Conservation (phyloP, 2,329 filamentous ascomycete genomes). For the Taxawa tesnikishii region DNA sequence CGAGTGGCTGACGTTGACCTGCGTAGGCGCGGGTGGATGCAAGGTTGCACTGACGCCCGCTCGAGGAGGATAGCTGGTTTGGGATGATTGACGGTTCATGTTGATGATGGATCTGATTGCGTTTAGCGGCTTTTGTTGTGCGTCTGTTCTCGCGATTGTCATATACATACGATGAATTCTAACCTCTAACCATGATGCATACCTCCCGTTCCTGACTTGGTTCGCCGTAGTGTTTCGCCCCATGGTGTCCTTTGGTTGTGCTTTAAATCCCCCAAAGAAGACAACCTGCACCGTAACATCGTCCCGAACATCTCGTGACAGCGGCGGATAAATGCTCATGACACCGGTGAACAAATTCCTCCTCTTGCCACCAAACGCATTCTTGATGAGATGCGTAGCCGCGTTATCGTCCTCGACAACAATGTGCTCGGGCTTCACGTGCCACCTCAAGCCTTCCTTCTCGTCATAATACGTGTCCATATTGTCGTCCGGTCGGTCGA, state of each 20-base stretch:
- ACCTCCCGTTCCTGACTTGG: too few relatives aligned
- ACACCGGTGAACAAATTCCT: slow-evolving; percentile 26
- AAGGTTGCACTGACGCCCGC: background rate
- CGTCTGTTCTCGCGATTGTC: too few relatives aligned
- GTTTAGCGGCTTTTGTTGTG: too few relatives aligned
- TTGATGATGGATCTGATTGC: too few relatives aligned
- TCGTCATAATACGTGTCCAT: slow-evolving; percentile 22
- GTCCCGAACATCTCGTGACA: slow-evolving; percentile 30
- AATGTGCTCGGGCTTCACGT: slow-evolving; percentile 30
- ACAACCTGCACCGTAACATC: slow-evolving; percentile 42
- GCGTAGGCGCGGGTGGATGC: background rate
- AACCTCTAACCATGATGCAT: too few relatives aligned
- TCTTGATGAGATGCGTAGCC: slow-evolving; percentile 39
- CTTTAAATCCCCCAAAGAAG: too few relatives aligned
- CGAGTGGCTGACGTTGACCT: background rate
- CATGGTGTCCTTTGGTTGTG: too few relatives aligned
- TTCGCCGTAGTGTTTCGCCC: too few relatives aligned
- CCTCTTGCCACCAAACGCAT: slow-evolving; percentile 39
- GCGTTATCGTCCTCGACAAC: slow-evolving; percentile 40
- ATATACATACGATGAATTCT: too few relatives aligned
- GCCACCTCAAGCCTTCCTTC: slow-evolving; percentile 25
- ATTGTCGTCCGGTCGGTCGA: slow-evolving; percentile 11
- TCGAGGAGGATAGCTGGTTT: too few relatives aligned
- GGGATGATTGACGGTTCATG: too few relatives aligned
- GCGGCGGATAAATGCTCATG: slow-evolving; percentile 21